Evolutionary conservation across 192 early-diverging fungal genomes (phyloP), one percentile per base, ranked within the genome.

Genomic region (Umbelopsis ramanniana): DNA sequence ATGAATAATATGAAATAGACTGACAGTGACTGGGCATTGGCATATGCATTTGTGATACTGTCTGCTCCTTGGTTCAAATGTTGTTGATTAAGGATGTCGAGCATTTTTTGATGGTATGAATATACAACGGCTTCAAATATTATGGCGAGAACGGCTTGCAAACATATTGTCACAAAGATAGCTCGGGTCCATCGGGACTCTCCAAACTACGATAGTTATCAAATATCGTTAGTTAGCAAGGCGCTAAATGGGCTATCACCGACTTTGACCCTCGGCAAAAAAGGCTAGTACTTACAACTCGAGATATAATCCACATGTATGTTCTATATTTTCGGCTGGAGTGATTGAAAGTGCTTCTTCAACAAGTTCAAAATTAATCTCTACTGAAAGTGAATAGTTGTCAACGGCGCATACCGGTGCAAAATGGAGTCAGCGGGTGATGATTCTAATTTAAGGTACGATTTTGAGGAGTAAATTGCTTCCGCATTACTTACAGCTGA

Each of bases 1-100:
- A 94, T 94, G 74, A 96, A 97, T 38, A 97, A 85, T 4, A 92
- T 84, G 80, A 94, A 87, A 79, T 98, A 98, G 22, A 95, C 93
- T 24, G 91, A 86, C 24, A 93, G 63, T 22, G 82, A 83, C 17
- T 74, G 63, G 47, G 83, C 88, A 66, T 81, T 84, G 46, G 81
- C 84, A 72, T 69, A 81, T 24, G 69, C 75, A 10, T 35, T 73
- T 23, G 53, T 66, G 10, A 74, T 57, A 63, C 26, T 47, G n/a
- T 50, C 68, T 5, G 52, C 60, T 50, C 19, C 40, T 66, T 79
- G 66, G 21, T 72, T 73, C 3, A 81, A 71, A 63, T 76, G 46
- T 54, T 72, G 72, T 26, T 67, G 67, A n/a, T 67, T 71, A 12
- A 69, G 43, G 9, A 67, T 66, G 37, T 67, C 66, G 66, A 81